phyloP scores from a whole-genome alignment of 495 filamentous ascomycete genomes.

The Trichoderma erinaceum region DNA sequence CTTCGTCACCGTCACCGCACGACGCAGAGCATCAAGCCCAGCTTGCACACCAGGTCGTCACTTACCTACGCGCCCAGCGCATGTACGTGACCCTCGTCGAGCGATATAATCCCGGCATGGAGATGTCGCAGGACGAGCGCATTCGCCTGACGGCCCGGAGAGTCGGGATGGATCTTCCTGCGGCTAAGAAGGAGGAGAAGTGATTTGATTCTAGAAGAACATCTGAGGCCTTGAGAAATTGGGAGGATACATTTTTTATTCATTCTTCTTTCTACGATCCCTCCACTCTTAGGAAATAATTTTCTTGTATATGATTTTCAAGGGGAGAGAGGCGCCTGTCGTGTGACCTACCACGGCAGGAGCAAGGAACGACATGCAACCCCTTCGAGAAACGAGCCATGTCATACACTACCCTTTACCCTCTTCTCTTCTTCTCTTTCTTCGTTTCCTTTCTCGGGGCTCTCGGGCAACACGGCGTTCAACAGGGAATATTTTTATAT shows the following conservation, averaged over 20 bases:
- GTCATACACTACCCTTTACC: too few species aligned
- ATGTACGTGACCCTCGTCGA: constrained; percentile 74
- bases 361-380: neutral
- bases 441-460: too few species aligned
- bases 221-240: too few species aligned
- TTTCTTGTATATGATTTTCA: neutral
- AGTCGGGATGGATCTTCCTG: constrained; percentile 85
- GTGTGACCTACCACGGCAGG: neutral
- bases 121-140: constrained; percentile 76
- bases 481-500: too few species aligned
- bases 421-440: too few species aligned
- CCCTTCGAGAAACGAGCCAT: neutral
- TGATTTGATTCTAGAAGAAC: neutral
- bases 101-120: constrained; percentile 87
- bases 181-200: neutral
- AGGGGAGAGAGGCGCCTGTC: neutral
- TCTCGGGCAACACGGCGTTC: too few species aligned
- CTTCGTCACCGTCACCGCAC: constrained; percentile 15
- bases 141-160: constrained; percentile 76
- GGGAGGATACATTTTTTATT: neutral
- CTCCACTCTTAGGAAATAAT: neutral
- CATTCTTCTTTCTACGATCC: neutral
- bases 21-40: constrained; percentile 36
- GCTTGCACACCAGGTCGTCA: constrained; percentile 67
- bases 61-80: constrained; percentile 76